Evolutionary conservation across 2,329 filamentous ascomycete species (phyloP).

Genomic region (Diaporthe vexans): DNA sequence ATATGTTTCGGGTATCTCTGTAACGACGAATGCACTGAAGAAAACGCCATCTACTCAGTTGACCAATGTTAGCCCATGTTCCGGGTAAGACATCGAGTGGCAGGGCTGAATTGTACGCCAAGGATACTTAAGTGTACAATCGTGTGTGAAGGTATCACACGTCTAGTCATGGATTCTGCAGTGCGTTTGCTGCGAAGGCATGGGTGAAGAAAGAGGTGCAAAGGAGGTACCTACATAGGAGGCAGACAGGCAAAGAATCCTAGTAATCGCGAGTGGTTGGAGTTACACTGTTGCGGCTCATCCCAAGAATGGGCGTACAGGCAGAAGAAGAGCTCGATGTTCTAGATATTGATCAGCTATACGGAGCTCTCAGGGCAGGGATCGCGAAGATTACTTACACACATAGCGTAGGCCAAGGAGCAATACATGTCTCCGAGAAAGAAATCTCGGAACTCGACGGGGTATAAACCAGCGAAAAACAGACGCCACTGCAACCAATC

Average conservation of each 20-base stretch:
- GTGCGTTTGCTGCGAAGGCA: neutral
- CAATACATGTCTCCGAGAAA: constrained; percentile 98
- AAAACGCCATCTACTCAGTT: constrained; percentile 74
- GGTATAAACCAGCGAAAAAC: constrained; percentile 86
- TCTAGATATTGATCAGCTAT: constrained; percentile 61
- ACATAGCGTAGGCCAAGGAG: constrained; percentile 90
- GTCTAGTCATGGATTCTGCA: neutral
- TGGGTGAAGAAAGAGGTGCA: neutral
- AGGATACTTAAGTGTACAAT: too few species aligned
- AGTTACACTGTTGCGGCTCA: constrained; percentile 84
- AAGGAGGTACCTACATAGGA: constrained; percentile 64
- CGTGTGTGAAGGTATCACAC: too few species aligned
- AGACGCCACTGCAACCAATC: constrained; percentile 77
- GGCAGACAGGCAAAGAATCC: constrained; percentile 90
- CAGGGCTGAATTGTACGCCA: neutral
- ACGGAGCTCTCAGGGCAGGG: fast-evolving
- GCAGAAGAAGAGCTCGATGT: constrained; percentile 94
- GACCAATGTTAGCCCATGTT: neutral
- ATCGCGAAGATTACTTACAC: constrained; percentile 68
- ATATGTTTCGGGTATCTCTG: constrained; percentile 85
- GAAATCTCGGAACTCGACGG: constrained; percentile 97
- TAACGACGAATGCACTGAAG: constrained; percentile 94
- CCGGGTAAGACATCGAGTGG: neutral
- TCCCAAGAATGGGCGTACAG: constrained; percentile 86
- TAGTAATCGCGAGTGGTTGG: constrained; percentile 82